Percentiles rank a stretch among this genome's conserved stretches.
phyloP scores from a whole-genome alignment of 768 basidiomycete genomes.

The Tricholoma bakamatsutake region DNA sequence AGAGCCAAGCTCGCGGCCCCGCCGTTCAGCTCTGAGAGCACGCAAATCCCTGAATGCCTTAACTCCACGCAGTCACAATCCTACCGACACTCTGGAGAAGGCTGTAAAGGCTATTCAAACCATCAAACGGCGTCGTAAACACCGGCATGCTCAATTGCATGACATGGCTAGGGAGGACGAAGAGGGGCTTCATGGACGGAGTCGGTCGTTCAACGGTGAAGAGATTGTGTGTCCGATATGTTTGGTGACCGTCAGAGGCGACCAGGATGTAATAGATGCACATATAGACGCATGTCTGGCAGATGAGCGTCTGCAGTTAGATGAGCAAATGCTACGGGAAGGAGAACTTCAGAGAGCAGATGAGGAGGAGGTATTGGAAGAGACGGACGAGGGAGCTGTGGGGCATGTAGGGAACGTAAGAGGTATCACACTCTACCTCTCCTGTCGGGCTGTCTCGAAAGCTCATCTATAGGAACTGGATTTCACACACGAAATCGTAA shows the following conservation, averaged over 20 bases:
- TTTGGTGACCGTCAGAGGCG: constrained; percentile 48
- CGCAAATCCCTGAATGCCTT: constrained; percentile 31
- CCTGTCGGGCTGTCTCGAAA: background rate
- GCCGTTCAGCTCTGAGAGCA: constrained; percentile 34
- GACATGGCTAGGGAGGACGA: constrained; percentile 64
- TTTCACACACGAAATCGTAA: constrained; percentile 55
- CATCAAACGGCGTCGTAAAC: constrained; percentile 67
- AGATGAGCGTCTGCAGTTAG: constrained; percentile 40
- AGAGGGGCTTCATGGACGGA: constrained; percentile 26
- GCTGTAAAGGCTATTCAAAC: constrained; percentile 50
- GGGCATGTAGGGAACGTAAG: constrained; percentile 44
- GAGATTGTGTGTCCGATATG: constrained; percentile 71
- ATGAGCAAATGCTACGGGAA: constrained; percentile 36
- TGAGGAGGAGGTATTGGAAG: constrained; percentile 28
- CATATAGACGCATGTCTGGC: constrained; percentile 80
- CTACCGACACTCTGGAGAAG: constrained; percentile 27
- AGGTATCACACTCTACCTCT: constrained; percentile 23
- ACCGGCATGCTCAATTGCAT: constrained; percentile 59
- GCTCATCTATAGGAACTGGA: constrained; percentile 50
- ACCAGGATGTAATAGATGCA: constrained; percentile 68
- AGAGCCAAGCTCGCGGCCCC: constrained; percentile 30
- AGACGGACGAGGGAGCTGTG: constrained; percentile 23
- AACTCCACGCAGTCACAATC: constrained; percentile 10
- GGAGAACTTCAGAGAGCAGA: constrained; percentile 21
- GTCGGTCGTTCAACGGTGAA: constrained; percentile 29